phyloP scores from a whole-genome alignment of 108 stramenopile genomes.

The Nannochloropsis salina region DNA sequence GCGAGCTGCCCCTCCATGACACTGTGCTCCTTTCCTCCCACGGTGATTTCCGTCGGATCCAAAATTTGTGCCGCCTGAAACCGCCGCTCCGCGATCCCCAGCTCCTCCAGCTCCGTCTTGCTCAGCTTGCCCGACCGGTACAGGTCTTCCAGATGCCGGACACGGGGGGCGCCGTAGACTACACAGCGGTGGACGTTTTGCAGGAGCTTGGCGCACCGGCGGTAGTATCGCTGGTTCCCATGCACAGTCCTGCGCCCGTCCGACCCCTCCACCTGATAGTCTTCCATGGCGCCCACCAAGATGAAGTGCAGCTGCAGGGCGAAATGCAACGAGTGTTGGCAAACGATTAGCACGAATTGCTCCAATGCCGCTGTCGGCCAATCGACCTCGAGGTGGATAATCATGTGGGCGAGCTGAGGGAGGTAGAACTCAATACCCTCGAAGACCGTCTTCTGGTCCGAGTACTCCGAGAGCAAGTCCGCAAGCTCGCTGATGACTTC shows the following conservation, averaged over 20 bases:
- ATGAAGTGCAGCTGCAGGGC: slow-evolving; percentile 96
- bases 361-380: slow-evolving; percentile 88
- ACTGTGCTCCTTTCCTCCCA: slow-evolving; percentile 14
- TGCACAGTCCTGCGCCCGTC: slow-evolving; percentile 71
- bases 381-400: slow-evolving; percentile 92
- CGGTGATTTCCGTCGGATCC: slow-evolving; percentile 17
- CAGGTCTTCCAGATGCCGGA: slow-evolving; percentile 70
- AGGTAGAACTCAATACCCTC: slow-evolving; percentile 97
- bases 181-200: slow-evolving; percentile 87
- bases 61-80: slow-evolving; percentile 78
- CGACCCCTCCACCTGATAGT: slow-evolving; percentile 90
- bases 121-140: slow-evolving; percentile 82
- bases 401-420: slow-evolving; percentile 98
- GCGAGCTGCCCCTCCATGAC: slow-evolving; percentile 22
- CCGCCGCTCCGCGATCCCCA: slow-evolving; percentile 85
- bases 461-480: slow-evolving; percentile 77
- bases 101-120: slow-evolving; percentile 67
- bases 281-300: slow-evolving; percentile 91
- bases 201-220: slow-evolving; percentile 81
- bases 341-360: slow-evolving; percentile 86
- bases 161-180: slow-evolving; percentile 71
- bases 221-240: slow-evolving; percentile 78
- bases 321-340: slow-evolving; percentile 92
- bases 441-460: slow-evolving; percentile 88
- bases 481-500: slow-evolving; percentile 83